Conservation (phyloP, 192 early-diverging fungal genomes). For the Backusella tuberculispora region DNA sequence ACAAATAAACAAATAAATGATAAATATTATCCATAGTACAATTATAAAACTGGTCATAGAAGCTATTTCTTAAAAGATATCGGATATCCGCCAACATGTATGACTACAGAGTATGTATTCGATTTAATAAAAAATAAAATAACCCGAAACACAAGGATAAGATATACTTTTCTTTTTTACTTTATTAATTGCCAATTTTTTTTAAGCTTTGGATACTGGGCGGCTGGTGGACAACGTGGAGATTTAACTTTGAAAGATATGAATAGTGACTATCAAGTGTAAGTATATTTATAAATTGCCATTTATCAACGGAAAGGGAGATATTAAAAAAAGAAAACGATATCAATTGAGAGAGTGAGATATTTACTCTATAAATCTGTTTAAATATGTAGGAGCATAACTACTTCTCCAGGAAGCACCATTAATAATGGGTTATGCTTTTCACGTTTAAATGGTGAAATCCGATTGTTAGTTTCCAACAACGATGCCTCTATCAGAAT, state of each 20-base stretch:
- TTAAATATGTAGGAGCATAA: constrained; percentile 41
- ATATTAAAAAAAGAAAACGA: background rate
- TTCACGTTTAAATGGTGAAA: constrained; percentile 58
- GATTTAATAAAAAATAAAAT: background rate
- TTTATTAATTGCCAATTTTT: too few relatives aligned
- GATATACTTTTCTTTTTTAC: background rate
- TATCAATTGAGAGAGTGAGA: background rate
- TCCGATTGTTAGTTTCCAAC: constrained; percentile 87
- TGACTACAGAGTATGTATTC: constrained; percentile 62
- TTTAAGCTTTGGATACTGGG: constrained; percentile 68
- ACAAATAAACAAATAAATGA: background rate
- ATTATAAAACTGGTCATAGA: constrained; percentile 52
- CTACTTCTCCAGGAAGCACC: constrained; percentile 64
- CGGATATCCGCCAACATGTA: constrained; percentile 76
- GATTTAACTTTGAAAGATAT: constrained; percentile 80
- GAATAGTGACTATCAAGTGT: constrained; percentile 61
- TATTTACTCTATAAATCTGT: background rate
- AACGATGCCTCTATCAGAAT: constrained; percentile 96
- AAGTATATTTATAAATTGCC: background rate
- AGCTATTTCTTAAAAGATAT: constrained; percentile 73
- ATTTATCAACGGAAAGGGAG: too few relatives aligned
- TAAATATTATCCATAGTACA: constrained; percentile 42
- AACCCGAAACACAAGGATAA: background rate
- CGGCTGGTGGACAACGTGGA: constrained; percentile 87
- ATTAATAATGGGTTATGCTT: constrained; percentile 91